These are phyloP conservation scores for Immersiella caudata DNA, from an alignment of 495 filamentous ascomycete genomes.

Conservation along the genomic window DNA sequence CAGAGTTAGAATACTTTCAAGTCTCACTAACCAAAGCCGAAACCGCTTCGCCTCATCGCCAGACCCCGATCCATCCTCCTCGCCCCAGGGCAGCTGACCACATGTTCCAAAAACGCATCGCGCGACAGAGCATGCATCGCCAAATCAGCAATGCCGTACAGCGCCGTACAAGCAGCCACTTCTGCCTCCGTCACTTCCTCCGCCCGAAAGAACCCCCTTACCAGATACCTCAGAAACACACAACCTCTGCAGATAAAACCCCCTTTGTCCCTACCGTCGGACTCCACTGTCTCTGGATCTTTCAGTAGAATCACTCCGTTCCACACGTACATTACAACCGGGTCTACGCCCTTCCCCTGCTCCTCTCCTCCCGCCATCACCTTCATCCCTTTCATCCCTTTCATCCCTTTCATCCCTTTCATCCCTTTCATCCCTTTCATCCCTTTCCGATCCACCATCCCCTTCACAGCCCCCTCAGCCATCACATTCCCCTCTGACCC, in stretches of 20 bases:
- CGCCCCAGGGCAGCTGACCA: neutral
- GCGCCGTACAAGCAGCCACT: neutral
- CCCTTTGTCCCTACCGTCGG: neutral
- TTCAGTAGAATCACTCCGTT: neutral
- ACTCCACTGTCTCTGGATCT: neutral
- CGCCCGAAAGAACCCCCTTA: neutral
- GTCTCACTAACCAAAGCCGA: neutral
- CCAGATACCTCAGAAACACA: neutral
- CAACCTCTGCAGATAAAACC: neutral
- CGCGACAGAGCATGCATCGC: neutral
- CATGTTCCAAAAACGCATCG: neutral
- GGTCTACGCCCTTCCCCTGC: neutral
- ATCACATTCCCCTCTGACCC: too few relatives aligned
- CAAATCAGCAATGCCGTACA: neutral
- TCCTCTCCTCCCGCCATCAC: too few relatives aligned
- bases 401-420: neutral
- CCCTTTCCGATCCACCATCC: neutral
- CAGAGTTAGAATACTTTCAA: too few relatives aligned
- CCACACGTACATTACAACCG: neutral
- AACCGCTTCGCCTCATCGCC: too few relatives aligned
- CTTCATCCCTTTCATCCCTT: neutral
- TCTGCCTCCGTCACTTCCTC: neutral
- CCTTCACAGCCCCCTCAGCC: neutral
- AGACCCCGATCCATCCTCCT: neutral
- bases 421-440: too few relatives aligned